A percentile compares a stretch with the other conserved stretches of the same genome.
Evolutionary conservation across 352 stramenopile species (phyloP).

Genomic region (Aphanomyces stellatus): DNA sequence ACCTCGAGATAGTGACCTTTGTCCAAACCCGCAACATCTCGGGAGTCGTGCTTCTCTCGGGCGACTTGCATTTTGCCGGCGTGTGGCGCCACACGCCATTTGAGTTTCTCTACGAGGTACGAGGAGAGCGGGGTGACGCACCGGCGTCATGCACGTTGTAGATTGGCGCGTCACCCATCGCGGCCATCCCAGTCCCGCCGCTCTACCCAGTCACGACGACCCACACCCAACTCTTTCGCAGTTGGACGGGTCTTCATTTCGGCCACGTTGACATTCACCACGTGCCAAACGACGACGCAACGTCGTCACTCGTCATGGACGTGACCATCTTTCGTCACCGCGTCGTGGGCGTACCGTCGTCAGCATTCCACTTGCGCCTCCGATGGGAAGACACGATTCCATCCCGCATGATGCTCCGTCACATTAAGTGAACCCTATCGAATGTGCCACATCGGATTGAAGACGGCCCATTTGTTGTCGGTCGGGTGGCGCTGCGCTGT

Average conservation of each 20-base stretch:
- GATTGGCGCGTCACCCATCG: constrained; percentile 10
- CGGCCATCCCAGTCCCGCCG: background rate
- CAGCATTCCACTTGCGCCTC: background rate
- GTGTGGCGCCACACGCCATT: background rate
- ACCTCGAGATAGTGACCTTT: background rate
- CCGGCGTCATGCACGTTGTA: background rate
- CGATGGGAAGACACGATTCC: constrained; percentile 5
- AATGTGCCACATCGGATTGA: constrained; percentile 10
- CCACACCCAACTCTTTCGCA: constrained; percentile 1
- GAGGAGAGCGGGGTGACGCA: background rate
- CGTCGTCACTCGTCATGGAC: background rate
- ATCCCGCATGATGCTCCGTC: background rate
- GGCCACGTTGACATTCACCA: background rate
- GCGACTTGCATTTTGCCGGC: constrained; percentile 11
- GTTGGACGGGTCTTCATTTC: constrained; percentile 7
- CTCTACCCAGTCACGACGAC: background rate
- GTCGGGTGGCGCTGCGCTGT: background rate
- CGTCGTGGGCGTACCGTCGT: background rate
- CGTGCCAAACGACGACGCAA: background rate
- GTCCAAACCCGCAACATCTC: background rate
- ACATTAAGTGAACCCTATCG: too few species aligned
- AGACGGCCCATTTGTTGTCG: constrained; percentile 1
- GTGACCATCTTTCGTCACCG: background rate
- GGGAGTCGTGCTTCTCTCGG: constrained; percentile 9
- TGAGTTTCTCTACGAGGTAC: background rate